A percentile compares a stretch with the other conserved stretches of the same genome.
These are phyloP conservation scores for Cyclocybe cylindracea DNA, from an alignment of 768 basidiomycete species.

Conservation along the genomic window DNA sequence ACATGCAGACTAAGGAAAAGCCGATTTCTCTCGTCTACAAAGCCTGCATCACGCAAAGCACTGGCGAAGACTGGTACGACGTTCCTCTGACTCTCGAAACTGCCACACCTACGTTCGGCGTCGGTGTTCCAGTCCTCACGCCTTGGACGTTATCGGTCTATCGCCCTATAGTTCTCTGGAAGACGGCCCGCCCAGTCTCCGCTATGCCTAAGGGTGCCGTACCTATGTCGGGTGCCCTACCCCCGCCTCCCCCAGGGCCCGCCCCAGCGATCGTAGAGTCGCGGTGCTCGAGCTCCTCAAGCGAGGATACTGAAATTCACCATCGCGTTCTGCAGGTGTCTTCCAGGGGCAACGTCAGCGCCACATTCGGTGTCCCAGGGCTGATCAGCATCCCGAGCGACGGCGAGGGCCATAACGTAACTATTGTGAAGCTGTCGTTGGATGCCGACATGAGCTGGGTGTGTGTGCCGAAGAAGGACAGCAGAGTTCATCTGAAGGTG, in stretches of 20 bases:
- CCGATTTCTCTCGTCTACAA: slow-evolving; percentile 42
- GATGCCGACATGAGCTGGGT: slow-evolving; percentile 44
- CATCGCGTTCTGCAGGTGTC: slow-evolving; percentile 28
- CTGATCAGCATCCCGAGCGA: slow-evolving; percentile 44
- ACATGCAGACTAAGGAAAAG: slow-evolving; percentile 38
- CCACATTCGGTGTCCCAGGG: slow-evolving; percentile 44
- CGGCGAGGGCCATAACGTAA: slow-evolving; percentile 39
- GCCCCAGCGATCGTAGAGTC: not conserved
- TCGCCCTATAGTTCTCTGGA: too few relatives aligned
- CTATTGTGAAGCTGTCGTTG: slow-evolving; percentile 35
- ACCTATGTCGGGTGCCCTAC: not conserved
- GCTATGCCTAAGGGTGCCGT: too few relatives aligned
- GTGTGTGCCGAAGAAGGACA: slow-evolving; percentile 37
- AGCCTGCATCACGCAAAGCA: slow-evolving; percentile 39
- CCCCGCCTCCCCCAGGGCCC: not conserved
- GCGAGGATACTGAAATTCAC: not conserved
- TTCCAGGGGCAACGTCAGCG: slow-evolving; percentile 38
- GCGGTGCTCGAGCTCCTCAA: not conserved
- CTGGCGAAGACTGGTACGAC: slow-evolving; percentile 48
- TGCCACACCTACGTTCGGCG: slow-evolving; percentile 40
- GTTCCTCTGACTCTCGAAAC: slow-evolving; percentile 45
- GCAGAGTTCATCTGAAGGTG: slow-evolving; percentile 40
- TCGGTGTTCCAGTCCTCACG: slow-evolving; percentile 33
- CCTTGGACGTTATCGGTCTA: slow-evolving; percentile 37
- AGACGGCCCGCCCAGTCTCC: too few relatives aligned